Conservation (phyloP, 2,329 filamentous ascomycete genomes). For the Fusarium avenaceum region DNA sequence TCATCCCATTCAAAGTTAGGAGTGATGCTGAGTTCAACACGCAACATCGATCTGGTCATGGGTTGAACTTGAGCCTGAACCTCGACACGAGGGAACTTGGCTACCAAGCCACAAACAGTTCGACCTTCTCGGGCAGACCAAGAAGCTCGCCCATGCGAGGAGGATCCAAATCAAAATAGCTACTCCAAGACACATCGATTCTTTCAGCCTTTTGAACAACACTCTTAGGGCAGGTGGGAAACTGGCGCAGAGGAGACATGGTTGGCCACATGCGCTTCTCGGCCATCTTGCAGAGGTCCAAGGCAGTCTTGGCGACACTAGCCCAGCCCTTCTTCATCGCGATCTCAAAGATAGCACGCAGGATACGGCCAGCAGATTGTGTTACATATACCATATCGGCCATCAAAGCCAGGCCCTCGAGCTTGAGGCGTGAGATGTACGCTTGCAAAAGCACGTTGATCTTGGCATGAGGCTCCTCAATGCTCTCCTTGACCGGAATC, state of each 20-base stretch:
- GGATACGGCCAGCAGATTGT: constrained; percentile 94
- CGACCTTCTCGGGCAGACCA: constrained; percentile 88
- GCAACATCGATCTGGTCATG: constrained; percentile 92
- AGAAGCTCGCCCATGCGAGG: constrained; percentile 96
- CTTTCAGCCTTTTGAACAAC: constrained; percentile 93
- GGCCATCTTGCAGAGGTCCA: constrained; percentile 98
- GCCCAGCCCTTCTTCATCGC: constrained; percentile 98
- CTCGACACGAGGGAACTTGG: constrained; percentile 93
- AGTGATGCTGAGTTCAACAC: constrained; percentile 89
- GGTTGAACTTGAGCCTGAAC: constrained; percentile 95
- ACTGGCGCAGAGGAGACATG: constrained; percentile 95
- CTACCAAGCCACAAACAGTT: constrained; percentile 85
- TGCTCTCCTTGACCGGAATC: constrained; percentile 96
- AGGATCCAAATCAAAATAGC: constrained; percentile 95
- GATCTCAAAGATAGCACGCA: constrained; percentile 96
- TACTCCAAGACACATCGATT: constrained; percentile 93
- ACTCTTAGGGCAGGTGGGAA: constrained; percentile 83
- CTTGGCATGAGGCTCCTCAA: constrained; percentile 96
- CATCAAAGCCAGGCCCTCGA: constrained; percentile 96
- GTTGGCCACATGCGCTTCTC: constrained; percentile 99
- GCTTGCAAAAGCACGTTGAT: constrained; percentile 98
- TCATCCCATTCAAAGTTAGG: constrained; percentile 98
- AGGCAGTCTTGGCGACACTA: constrained; percentile 88
- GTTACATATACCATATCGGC: constrained; percentile 99
- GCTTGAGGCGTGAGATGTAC: constrained; percentile 93